These are phyloP conservation scores for Diplogelasinospora grovesii DNA, from an alignment of 495 filamentous ascomycete genomes.

Conservation along the genomic window DNA sequence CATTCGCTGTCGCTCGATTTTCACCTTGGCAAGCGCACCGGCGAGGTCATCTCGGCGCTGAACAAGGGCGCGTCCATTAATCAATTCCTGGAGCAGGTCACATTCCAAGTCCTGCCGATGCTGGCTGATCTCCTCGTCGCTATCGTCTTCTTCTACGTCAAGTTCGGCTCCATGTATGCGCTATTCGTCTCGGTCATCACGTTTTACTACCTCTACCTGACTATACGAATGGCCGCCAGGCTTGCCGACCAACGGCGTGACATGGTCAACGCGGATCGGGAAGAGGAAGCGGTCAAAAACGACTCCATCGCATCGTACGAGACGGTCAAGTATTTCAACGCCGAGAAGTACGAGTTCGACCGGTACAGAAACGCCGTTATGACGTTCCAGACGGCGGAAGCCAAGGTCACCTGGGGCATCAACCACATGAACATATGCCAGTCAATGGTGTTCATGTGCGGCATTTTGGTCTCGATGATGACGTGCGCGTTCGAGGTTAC, in stretches of 20 bases:
- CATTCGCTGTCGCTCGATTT: slow-evolving; percentile 93
- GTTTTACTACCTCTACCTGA: slow-evolving; percentile 94
- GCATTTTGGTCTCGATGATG: slow-evolving; percentile 67
- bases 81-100: slow-evolving; percentile 90
- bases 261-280: slow-evolving; percentile 89
- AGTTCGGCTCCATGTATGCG: slow-evolving; percentile 86
- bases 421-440: slow-evolving; percentile 92
- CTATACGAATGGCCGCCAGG: slow-evolving; percentile 91
- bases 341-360: slow-evolving; percentile 86
- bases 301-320: slow-evolving; percentile 98
- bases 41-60: slow-evolving; percentile 87
- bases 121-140: slow-evolving; percentile 83
- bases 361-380: slow-evolving; percentile 74
- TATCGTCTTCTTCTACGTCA: slow-evolving; percentile 73
- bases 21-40: slow-evolving; percentile 92
- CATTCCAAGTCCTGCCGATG: slow-evolving; percentile 94
- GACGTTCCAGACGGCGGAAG: slow-evolving; percentile 80
- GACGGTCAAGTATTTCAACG: slow-evolving; percentile 99
- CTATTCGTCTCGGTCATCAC: slow-evolving; percentile 84
- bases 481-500: slow-evolving; percentile 78
- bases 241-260: slow-evolving; percentile 80
- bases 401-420: slow-evolving; percentile 78
- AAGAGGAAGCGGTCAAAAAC: slow-evolving; percentile 96
- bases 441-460: slow-evolving; percentile 88
- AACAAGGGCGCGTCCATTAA: slow-evolving; percentile 97